Evolutionary conservation across 1,284 basidiomycete species (phyloP), one percentile per base, ranked within the genome.

Genomic region (Sphagnurus paluster): DNA sequence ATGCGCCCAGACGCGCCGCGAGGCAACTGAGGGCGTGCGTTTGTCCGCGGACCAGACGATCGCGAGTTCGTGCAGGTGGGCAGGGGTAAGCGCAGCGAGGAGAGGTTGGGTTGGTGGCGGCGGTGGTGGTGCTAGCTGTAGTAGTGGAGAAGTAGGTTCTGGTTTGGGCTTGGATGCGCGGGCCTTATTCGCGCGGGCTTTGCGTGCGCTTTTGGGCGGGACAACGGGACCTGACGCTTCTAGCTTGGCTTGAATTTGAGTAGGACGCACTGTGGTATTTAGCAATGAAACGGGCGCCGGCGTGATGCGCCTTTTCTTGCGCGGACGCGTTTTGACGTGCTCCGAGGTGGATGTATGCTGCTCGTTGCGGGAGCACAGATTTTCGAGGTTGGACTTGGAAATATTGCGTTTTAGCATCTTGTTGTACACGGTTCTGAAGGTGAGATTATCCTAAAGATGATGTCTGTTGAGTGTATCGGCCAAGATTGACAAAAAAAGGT

Each of bases 1-100:
- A 14, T 57, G 47, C 4, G 67, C 63, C 70, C 70, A 72, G 5
- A 59, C 58, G 13, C 60, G 57, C 5, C 69, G 63, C 19, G 70
- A 71, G 7, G 52, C 49, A 5, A 53, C 46, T 10, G 65, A 59
- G 1, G 70, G 70, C 11, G 67, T 64, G 13, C 69, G 63, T 28
- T 52, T 56, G 41, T 72, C 63, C 3, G 49, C 51, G 19, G 56
- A 57, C 69, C 70, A 72, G 26, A 71, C 63, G 1, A 19, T 38
- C 5, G 48, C 36, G 11, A 71, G 60, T 52, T 72, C 66, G 32
- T 63, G 56, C 21, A 63, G 53, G 47, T 70, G 63, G 10, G 53
- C 45, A 7, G 48, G 34, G 17, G 56, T 48, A n/a, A 55, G 42
- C 34, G 42, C 42, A 8, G 41, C 44, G 24, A 39, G 34, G 24